Conservation (phyloP, 2,329 filamentous ascomycete genomes). For the Xylaria sp. region DNA sequence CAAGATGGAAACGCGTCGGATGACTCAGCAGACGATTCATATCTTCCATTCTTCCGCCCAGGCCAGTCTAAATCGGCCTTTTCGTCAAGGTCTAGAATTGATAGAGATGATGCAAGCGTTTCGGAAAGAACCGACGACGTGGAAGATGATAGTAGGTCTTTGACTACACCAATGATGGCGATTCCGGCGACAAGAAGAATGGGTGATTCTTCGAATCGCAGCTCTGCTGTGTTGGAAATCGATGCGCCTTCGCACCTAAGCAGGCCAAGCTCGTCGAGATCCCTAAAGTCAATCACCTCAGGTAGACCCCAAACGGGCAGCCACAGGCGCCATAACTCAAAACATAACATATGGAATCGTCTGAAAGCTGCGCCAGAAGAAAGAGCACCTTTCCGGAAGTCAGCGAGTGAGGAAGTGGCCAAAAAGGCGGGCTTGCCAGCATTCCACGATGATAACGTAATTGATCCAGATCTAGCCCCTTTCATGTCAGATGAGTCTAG, state of each 20-base stretch:
- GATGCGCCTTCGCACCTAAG: conserved; percentile 74
- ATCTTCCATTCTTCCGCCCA: conserved; percentile 65
- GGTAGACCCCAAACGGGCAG: conserved; percentile 75
- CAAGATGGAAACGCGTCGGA: conserved; percentile 87
- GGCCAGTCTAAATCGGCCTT: conserved; percentile 50
- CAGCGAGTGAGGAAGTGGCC: conserved; percentile 65
- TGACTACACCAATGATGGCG: conserved; percentile 72
- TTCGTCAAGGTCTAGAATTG: conserved; percentile 42
- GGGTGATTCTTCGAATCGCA: conserved; percentile 77
- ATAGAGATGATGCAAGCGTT: conserved; percentile 44
- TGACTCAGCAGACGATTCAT: conserved; percentile 77
- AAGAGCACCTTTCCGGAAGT: conserved; percentile 82
- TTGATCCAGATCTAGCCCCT: conserved; percentile 91
- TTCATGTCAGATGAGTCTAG: conserved; percentile 97
- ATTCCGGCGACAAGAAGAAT: conserved; percentile 67
- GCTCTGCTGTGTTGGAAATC: conserved; percentile 88
- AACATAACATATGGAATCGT: conserved; percentile 78
- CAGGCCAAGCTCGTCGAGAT: conserved; percentile 91
- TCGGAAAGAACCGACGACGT: conserved; percentile 46
- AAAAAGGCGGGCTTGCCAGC: conserved; percentile 74
- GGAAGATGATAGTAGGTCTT: conserved; percentile 53
- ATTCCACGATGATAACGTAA: conserved; percentile 99
- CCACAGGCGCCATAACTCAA: conserved; percentile 86
- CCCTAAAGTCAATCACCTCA: conserved; percentile 72
- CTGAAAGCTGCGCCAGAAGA: conserved; percentile 76